A percentile compares a stretch with the other conserved stretches of the same genome.
Evolutionary conservation across 1,284 basidiomycete genomes (phyloP).

Genomic region (Ustilago lituana): DNA sequence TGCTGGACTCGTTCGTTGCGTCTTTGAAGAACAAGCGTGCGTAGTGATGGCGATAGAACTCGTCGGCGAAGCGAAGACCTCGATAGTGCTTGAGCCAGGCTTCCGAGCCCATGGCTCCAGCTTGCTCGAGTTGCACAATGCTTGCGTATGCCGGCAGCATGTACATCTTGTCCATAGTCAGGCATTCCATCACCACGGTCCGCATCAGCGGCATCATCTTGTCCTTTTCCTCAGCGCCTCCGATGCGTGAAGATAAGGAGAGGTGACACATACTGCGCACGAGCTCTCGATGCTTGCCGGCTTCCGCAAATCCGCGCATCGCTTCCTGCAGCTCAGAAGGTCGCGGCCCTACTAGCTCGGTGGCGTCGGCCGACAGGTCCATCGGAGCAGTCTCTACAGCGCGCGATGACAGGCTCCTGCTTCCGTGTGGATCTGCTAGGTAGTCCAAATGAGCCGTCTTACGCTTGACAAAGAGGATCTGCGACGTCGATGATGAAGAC

Average conservation of each 20-base stretch:
- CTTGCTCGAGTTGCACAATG: conserved; percentile 11
- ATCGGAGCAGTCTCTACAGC: conserved; percentile 21
- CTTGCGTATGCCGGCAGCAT: conserved; percentile 23
- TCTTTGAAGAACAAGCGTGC: conserved; percentile 7
- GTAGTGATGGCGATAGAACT: conserved; percentile 21
- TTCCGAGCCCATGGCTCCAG: background rate
- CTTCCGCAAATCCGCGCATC: conserved; percentile 83
- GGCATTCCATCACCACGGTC: conserved; percentile 82
- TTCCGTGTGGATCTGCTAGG: conserved; percentile 88
- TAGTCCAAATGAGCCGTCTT: conserved; percentile 91
- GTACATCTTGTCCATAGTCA: conserved; percentile 80
- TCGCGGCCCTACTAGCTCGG: conserved; percentile 14
- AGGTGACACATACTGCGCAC: conserved; percentile 43
- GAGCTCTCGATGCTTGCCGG: conserved; percentile 69
- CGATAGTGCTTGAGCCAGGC: conserved; percentile 12
- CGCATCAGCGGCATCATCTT: conserved; percentile 75
- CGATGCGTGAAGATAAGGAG: conserved; percentile 1
- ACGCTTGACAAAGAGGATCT: conserved; percentile 78
- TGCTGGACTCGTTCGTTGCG: background rate
- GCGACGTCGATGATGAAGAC: conserved; percentile 15
- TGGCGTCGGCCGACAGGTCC: conserved; percentile 12
- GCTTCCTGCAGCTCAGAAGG: conserved; percentile 79
- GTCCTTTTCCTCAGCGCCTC: background rate
- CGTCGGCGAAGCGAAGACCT: conserved; percentile 31
- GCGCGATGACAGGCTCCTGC: conserved; percentile 75